phyloP scores from a whole-genome alignment of 2,329 filamentous ascomycete genomes.

The Colletotrichum cuscutae region DNA sequence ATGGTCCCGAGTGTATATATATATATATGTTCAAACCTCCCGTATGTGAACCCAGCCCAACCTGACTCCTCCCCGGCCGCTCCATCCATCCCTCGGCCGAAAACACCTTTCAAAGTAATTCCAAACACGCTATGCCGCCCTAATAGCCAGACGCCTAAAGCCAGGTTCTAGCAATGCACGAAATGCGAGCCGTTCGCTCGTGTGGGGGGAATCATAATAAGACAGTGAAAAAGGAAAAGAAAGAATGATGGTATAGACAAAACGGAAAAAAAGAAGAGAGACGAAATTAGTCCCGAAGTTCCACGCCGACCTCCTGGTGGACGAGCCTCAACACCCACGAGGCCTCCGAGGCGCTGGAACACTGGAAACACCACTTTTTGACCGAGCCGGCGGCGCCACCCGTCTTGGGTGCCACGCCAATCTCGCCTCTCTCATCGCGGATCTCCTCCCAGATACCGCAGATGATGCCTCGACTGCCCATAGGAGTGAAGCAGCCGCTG shows the following conservation, averaged over 20 bases:
- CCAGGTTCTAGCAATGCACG: constrained; percentile 9
- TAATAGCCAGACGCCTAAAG: constrained; percentile 14
- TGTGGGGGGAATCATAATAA: constrained; percentile 29
- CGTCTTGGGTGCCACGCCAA: constrained; percentile 61
- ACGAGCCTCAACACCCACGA: constrained; percentile 66
- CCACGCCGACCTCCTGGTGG: constrained; percentile 69
- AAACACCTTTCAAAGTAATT: not conserved
- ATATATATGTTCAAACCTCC: not conserved
- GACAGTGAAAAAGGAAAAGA: not conserved
- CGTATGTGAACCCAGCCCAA: not conserved
- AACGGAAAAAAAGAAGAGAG: not conserved
- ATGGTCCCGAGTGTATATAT: not conserved
- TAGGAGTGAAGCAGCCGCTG: constrained; percentile 84
- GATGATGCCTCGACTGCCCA: constrained; percentile 87
- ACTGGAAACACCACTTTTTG: constrained; percentile 74
- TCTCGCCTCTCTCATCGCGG: constrained; percentile 69
- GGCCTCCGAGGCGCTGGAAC: constrained; percentile 62
- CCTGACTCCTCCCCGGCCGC: no score
- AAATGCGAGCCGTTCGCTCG: constrained; percentile 18
- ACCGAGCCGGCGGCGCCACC: constrained; percentile 65
- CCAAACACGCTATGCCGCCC: constrained; percentile 19
- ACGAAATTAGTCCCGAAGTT: constrained; percentile 46
- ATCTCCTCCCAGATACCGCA: constrained; percentile 88
- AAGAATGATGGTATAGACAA: not conserved
- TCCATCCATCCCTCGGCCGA: not conserved